Evolutionary conservation across 176 grass and related monocot species (phyloP).

Genomic region (Ampelocalamus luodianensis): DNA sequence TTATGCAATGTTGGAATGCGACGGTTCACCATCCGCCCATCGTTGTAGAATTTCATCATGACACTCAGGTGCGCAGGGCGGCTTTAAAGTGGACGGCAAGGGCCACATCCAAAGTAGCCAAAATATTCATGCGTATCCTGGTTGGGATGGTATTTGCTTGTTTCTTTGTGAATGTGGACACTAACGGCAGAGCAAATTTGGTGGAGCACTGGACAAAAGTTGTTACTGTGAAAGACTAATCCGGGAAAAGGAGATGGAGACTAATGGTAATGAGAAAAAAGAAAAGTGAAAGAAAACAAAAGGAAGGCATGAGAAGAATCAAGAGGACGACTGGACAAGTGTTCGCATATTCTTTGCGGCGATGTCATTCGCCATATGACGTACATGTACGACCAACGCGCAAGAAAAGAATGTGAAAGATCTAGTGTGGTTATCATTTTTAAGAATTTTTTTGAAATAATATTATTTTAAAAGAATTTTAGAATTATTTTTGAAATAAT

Average conservation of each 20-base stretch:
- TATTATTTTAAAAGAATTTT: too few species aligned
- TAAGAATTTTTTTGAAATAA: too few species aligned
- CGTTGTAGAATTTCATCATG: conserved; percentile 43
- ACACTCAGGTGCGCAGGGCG: background rate
- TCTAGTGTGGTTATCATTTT: background rate
- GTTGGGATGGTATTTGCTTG: background rate
- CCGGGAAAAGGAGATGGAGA: conserved; percentile 2
- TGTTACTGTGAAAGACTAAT: conserved; percentile 15
- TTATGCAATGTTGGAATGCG: conserved; percentile 1
- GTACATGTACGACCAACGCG: conserved; percentile 31
- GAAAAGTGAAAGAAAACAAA: conserved; percentile 37
- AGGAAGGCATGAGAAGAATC: conserved; percentile 4
- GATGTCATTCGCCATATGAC: conserved; percentile 23
- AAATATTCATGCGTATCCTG: background rate
- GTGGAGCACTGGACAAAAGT: conserved; percentile 6
- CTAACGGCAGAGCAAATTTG: conserved; percentile 1
- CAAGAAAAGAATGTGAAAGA: conserved; percentile 33
- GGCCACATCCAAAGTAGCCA: conserved; percentile 26
- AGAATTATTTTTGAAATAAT: too few species aligned
- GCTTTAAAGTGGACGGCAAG: conserved; percentile 37
- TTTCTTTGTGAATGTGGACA: background rate
- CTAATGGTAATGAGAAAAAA: background rate
- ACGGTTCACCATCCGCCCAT: conserved; percentile 10
- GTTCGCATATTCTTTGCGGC: conserved; percentile 45
- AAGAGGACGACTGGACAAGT: background rate